Evolutionary conservation across 768 basidiomycete genomes (phyloP).

Genomic region (Mycena albidolilacea): DNA sequence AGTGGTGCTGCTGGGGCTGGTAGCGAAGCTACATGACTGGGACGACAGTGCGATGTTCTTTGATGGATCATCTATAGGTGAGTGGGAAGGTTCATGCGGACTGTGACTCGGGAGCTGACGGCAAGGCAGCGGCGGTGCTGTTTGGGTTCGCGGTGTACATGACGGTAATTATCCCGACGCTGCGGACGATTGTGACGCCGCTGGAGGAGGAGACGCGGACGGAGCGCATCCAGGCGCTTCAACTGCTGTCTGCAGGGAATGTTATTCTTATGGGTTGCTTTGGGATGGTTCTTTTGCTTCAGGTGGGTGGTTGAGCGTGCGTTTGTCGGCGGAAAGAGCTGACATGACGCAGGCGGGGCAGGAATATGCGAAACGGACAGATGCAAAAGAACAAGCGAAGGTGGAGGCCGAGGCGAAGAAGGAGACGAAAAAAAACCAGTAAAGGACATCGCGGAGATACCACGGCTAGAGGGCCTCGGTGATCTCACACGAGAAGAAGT

Average conservation of each 20-base stretch:
- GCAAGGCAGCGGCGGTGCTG: slow-evolving; percentile 73
- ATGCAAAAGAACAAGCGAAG: slow-evolving; percentile 62
- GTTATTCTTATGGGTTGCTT: slow-evolving; percentile 83
- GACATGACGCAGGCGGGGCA: slow-evolving; percentile 76
- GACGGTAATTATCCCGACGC: slow-evolving; percentile 82
- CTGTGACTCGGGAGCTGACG: slow-evolving; percentile 24
- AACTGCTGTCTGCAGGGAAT: slow-evolving; percentile 89
- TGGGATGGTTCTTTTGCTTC: slow-evolving; percentile 75
- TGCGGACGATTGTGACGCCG: slow-evolving; percentile 83
- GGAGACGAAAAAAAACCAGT: slow-evolving; percentile 59
- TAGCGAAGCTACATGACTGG: slow-evolving; percentile 89
- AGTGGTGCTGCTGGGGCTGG: slow-evolving; percentile 80
- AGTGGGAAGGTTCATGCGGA: slow-evolving; percentile 55
- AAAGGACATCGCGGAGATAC: slow-evolving; percentile 31
- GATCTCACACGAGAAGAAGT: slow-evolving; percentile 1
- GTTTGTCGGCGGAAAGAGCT: slow-evolving; percentile 21
- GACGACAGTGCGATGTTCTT: slow-evolving; percentile 96
- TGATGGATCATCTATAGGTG: slow-evolving; percentile 88
- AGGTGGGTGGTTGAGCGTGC: slow-evolving; percentile 64
- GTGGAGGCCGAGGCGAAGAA: slow-evolving; percentile 49
- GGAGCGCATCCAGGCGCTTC: slow-evolving; percentile 85
- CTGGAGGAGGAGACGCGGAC: slow-evolving; percentile 67
- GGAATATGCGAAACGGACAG: slow-evolving; percentile 81
- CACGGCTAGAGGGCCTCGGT: slow-evolving; percentile 4
- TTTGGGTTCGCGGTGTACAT: slow-evolving; percentile 87